Conservation (phyloP, 768 basidiomycete species). For the Stropharia rugosoannulata region DNA sequence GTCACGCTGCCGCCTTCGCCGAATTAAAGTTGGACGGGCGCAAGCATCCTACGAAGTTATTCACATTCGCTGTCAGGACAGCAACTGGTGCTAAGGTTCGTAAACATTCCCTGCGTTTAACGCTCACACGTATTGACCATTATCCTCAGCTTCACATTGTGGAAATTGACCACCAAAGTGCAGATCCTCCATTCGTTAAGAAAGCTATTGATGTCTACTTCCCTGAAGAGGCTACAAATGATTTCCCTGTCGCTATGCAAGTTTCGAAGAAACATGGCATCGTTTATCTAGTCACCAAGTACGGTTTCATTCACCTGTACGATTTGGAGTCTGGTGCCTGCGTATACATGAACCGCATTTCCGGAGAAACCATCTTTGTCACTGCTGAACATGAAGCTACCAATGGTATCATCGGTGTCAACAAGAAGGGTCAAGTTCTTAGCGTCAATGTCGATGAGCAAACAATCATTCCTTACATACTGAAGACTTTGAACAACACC, state of each 20-base stretch:
- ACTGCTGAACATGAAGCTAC: slow-evolving; percentile 94
- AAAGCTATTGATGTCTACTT: slow-evolving; percentile 99
- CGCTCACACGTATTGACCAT: slow-evolving; percentile 5
- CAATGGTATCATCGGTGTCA: slow-evolving; percentile 97
- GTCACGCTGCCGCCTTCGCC: slow-evolving; percentile 96
- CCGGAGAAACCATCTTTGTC: slow-evolving; percentile 98
- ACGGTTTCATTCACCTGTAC: slow-evolving; percentile 98
- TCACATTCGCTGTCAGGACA: slow-evolving; percentile 93
- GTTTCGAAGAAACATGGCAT: slow-evolving; percentile 97
- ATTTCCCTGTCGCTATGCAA: slow-evolving; percentile 99
- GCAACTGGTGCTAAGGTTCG: slow-evolving; percentile 97
- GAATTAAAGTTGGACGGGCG: slow-evolving; percentile 90
- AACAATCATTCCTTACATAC: slow-evolving; percentile 93
- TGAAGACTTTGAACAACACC: slow-evolving; percentile 92
- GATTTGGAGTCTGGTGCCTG: slow-evolving; percentile 97
- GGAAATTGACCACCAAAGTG: slow-evolving; percentile 93
- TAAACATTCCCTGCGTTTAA: slow-evolving; percentile 1
- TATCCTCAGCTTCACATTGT: slow-evolving; percentile 86
- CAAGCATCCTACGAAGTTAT: slow-evolving; percentile 83
- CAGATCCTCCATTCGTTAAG: slow-evolving; percentile 92
- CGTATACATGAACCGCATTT: slow-evolving; percentile 99
- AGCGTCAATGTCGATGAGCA: slow-evolving; percentile 97
- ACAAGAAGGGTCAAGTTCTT: slow-evolving; percentile 98
- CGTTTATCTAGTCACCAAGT: slow-evolving; percentile 96
- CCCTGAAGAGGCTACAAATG: slow-evolving; percentile 96